Evolutionary conservation across 352 stramenopile species (phyloP), one percentile per base, ranked within the genome.

Genomic region (Phytophthora crassamura): DNA sequence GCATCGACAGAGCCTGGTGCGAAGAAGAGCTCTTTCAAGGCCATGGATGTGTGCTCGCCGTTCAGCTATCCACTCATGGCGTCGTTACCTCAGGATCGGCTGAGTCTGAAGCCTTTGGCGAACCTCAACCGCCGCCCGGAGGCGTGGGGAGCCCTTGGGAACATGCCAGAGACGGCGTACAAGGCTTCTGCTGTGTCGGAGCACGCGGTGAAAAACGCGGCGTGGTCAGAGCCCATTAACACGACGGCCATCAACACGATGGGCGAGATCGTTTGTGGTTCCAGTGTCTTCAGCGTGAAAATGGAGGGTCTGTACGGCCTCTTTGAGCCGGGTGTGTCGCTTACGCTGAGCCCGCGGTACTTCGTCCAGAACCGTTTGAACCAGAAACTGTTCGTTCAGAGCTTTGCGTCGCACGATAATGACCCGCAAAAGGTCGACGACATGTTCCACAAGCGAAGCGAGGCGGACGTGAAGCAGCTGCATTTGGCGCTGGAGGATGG

Each of bases 211-310:
- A 72, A 86, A 54, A 73, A 74, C n/a, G 78, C 75, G 7, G 61
- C 75, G n/a, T 96, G 86, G 86, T 93, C 84, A 0, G 84, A 94
- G 54, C 80, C 83, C 1, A 84, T 94, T 65, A 96, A 96, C 61
- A 89, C 82, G 41, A 90, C 88, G 9, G 87, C 88, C 0, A 86
- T 96, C n/a, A 94, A 94, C 47, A 96, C 88, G 7, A 82, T 88
- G 34, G 88, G 88, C 39, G 88, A 96, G 63, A 74, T 83, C 4
- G 80, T 86, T 15, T 92, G 83, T 35, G 84, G 88, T 1, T 72
- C 82, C 16, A 89, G 81, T 34, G 83, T 96, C 25, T 89, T 94
- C 45, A 79, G 78, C 7, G 76, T 96, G 41, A 90, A 94, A 62
- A 84, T 96, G 42, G 82, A 92, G 65, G 88, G 86, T 54, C 59